Percentiles rank a stretch among this genome's conserved stretches.
Evolutionary conservation across 192 early-diverging fungal genomes (phyloP).

Genomic region (Coemansia pectinata): DNA sequence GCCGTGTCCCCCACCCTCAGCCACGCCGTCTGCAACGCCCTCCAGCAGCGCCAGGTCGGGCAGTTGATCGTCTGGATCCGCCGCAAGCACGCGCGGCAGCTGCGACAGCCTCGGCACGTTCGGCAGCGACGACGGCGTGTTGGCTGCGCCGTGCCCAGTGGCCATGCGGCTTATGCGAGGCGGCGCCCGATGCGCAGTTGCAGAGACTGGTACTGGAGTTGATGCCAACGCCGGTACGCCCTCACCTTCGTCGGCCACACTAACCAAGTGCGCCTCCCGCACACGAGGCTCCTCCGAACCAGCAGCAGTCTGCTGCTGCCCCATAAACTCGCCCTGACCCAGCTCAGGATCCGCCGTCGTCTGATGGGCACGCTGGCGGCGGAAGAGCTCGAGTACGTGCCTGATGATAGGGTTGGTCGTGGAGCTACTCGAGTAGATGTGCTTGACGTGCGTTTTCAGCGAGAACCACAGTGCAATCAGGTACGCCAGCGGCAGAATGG

Average conservation of each 20-base stretch:
- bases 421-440: constrained; percentile 61
- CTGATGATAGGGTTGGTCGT: constrained; percentile 50
- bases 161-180: constrained; percentile 7
- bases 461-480: constrained; percentile 90
- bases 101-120: constrained; percentile 52
- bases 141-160: constrained; percentile 26
- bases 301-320: constrained; percentile 4
- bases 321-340: neutral
- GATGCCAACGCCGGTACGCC: neutral
- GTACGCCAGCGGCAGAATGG: constrained; percentile 77
- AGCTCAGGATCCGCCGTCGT: constrained; percentile 1
- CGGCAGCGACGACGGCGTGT: constrained; percentile 49
- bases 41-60: constrained; percentile 46
- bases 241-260: constrained; percentile 4
- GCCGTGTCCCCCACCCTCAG: constrained; percentile 63
- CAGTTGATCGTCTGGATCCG: constrained; percentile 51
- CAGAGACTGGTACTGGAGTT: neutral
- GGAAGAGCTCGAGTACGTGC: constrained; percentile 64
- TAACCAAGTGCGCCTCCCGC: neutral
- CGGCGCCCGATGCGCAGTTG: neutral
- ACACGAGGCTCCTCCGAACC: constrained; percentile 8
- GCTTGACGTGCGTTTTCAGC: constrained; percentile 85
- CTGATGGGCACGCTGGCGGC: constrained; percentile 40
- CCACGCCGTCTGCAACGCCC: constrained; percentile 48
- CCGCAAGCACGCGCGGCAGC: constrained; percentile 54